phyloP scores from a whole-genome alignment of 495 filamentous ascomycete species.

The Penicillium malachiteum region DNA sequence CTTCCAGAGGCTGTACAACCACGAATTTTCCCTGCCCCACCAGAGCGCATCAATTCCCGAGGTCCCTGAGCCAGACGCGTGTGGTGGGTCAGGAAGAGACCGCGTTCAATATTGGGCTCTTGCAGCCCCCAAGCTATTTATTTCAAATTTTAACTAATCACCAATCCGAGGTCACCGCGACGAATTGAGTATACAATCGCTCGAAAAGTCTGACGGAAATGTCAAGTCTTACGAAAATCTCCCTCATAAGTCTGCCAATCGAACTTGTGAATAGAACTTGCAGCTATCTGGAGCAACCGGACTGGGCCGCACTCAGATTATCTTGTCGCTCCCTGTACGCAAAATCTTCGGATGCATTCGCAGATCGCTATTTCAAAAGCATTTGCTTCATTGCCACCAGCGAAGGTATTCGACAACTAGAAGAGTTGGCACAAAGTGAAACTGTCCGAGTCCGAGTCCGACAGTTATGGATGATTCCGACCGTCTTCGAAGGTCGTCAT shows the following conservation, averaged over 20 bases:
- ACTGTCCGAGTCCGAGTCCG: background rate
- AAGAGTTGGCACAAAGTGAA: background rate
- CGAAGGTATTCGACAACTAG: background rate
- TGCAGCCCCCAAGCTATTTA: too few relatives aligned
- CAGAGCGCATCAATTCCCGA: too few relatives aligned
- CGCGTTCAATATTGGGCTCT: too few relatives aligned
- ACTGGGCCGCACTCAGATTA: background rate
- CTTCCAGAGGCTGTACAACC: too few relatives aligned
- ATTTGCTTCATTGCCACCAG: background rate
- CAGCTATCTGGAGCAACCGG: background rate
- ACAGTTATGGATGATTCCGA: background rate
- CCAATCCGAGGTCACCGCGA: too few relatives aligned
- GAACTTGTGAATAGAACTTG: background rate
- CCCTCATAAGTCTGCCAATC: background rate
- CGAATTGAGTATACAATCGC: too few relatives aligned
- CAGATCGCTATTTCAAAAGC: background rate
- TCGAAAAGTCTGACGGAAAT: background rate
- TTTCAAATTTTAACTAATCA: too few relatives aligned
- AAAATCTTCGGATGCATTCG: background rate
- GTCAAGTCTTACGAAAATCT: background rate
- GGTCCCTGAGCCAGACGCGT: too few relatives aligned
- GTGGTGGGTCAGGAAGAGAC: too few relatives aligned
- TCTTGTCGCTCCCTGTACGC: background rate
- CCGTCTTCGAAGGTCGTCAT: background rate
- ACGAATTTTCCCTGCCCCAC: too few relatives aligned